Evolutionary conservation across 2,329 filamentous ascomycete species (phyloP).

Genomic region (Alternaria infectoria): DNA sequence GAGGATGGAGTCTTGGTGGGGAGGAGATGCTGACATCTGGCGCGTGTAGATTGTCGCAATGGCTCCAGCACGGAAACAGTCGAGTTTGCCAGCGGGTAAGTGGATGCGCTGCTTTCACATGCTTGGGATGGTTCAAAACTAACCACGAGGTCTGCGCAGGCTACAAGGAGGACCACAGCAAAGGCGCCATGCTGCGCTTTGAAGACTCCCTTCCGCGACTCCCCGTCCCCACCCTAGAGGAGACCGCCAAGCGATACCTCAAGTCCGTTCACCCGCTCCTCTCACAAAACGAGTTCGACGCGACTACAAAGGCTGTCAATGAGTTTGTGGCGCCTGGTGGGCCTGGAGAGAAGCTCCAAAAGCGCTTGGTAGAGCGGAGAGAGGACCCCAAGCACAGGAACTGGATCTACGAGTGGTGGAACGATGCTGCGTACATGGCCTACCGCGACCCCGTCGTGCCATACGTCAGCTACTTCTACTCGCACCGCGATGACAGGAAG

Average conservation of each 20-base stretch:
- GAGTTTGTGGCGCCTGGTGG: slow-evolving; percentile 90
- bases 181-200: slow-evolving; percentile 81
- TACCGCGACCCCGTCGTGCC: slow-evolving; percentile 97
- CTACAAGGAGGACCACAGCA: slow-evolving; percentile 80
- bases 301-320: slow-evolving; percentile 80
- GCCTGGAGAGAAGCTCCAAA: slow-evolving; percentile 81
- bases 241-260: slow-evolving; percentile 80
- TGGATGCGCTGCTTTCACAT: slow-evolving; percentile 21
- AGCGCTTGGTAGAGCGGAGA: slow-evolving; percentile 79
- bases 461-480: slow-evolving; percentile 99
- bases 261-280: slow-evolving; percentile 80
- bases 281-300: slow-evolving; percentile 69
- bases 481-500: slow-evolving; percentile 89
- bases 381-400: slow-evolving; percentile 85
- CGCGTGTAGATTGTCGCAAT: slow-evolving; percentile 41
- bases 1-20: not conserved
- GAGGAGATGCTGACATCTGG: slow-evolving; percentile 12
- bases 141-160: slow-evolving; percentile 54
- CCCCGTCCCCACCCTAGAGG: slow-evolving; percentile 81
- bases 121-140: slow-evolving; percentile 9
- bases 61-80: slow-evolving; percentile 51
- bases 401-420: slow-evolving; percentile 99
- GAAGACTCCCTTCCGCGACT: slow-evolving; percentile 83
- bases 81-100: slow-evolving; percentile 55
- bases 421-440: slow-evolving; percentile 86